Conservation (phyloP, 176 grass and related monocot species). For the Oryza longistaminata region DNA sequence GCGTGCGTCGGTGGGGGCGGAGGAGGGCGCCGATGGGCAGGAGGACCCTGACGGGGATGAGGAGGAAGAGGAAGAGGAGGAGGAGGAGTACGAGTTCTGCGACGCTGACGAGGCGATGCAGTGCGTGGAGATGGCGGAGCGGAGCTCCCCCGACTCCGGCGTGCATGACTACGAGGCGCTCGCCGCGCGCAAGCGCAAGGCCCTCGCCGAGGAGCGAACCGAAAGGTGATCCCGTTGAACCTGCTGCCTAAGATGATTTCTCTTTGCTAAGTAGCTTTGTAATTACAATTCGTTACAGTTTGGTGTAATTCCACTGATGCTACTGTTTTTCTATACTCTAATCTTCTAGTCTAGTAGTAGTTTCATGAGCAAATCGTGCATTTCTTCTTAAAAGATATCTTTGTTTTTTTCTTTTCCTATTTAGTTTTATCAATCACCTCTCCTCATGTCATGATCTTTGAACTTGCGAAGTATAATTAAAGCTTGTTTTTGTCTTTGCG, state of each 20-base stretch:
- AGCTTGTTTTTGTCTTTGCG: neutral
- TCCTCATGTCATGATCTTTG: neutral
- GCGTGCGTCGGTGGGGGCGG: neutral
- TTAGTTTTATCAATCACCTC: neutral
- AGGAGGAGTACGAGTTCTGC: conserved; percentile 45
- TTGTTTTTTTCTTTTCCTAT: neutral
- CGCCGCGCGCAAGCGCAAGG: conserved; percentile 69
- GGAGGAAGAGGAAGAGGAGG: conserved; percentile 26
- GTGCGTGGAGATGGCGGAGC: conserved; percentile 43
- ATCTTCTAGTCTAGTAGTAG: neutral
- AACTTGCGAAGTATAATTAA: neutral
- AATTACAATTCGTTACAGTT: neutral
- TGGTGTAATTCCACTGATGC: neutral
- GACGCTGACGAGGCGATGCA: conserved; percentile 45
- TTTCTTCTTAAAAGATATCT: neutral
- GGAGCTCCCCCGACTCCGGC: neutral
- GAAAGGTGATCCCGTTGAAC: conserved; percentile 21
- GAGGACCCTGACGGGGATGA: neutral
- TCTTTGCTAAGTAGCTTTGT: neutral
- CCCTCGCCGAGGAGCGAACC: conserved; percentile 49
- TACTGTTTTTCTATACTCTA: neutral
- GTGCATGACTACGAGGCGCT: conserved; percentile 62
- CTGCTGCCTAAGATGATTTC: neutral
- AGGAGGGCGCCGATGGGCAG: neutral
- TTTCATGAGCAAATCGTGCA: neutral